Conservation (phyloP, 1,284 basidiomycete genomes). For the Ceratobasidium sp. region DNA sequence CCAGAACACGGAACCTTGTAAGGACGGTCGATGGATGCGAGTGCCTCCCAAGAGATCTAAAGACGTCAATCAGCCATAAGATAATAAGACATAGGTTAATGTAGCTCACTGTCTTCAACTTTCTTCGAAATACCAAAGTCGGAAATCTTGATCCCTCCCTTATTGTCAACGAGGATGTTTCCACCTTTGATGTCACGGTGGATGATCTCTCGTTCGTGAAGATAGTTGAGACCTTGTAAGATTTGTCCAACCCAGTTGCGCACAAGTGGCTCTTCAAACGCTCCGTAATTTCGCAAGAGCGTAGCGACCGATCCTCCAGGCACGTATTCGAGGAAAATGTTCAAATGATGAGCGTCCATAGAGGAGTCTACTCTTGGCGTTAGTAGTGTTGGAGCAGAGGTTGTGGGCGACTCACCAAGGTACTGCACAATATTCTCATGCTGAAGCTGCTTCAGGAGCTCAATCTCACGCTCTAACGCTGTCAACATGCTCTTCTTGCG, state of each 20-base stretch:
- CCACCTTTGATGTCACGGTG: conserved; percentile 73
- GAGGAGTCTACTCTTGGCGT: conserved; percentile 75
- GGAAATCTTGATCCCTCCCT: conserved; percentile 70
- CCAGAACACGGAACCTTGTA: conserved; percentile 99
- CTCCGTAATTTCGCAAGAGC: conserved; percentile 91
- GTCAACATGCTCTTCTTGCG: conserved; percentile 95
- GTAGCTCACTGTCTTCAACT: conserved; percentile 92
- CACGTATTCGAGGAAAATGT: conserved; percentile 99
- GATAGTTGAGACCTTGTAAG: conserved; percentile 88
- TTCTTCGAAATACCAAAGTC: conserved; percentile 99
- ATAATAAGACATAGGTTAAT: conserved; percentile 51
- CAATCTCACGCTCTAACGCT: conserved; percentile 96
- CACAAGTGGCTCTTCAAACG: conserved; percentile 95
- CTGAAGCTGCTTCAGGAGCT: conserved; percentile 92
- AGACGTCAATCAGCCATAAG: conserved; percentile 26
- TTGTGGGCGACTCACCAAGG: conserved; percentile 69
- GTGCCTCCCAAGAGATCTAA: conserved; percentile 80
- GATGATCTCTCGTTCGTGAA: conserved; percentile 91
- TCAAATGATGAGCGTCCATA: conserved; percentile 86
- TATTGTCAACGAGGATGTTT: conserved; percentile 71
- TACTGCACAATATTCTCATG: conserved; percentile 99
- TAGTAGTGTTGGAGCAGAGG: conserved; percentile 42
- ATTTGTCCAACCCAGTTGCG: conserved; percentile 97
- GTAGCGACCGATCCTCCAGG: conserved; percentile 97
- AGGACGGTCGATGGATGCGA: conserved; percentile 84